These are phyloP conservation scores for Gossypium longicalyx DNA, from an alignment of 345 rosid genomes.

Conservation along the genomic window DNA sequence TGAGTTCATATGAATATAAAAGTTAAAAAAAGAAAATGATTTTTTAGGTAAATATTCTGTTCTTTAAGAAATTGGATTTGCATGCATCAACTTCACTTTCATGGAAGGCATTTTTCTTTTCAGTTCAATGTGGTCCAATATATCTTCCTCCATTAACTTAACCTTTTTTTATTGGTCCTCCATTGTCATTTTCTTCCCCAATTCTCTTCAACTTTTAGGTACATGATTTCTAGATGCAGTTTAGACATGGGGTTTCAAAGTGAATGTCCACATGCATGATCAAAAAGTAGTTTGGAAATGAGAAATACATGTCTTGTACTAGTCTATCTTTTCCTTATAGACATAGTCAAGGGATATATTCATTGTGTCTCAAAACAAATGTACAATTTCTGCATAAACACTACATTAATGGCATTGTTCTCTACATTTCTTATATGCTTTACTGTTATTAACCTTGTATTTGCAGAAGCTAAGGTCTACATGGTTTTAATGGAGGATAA, in stretches of 20 bases:
- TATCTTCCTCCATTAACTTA: neutral
- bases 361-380: neutral
- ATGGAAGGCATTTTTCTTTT: neutral
- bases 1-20: neutral
- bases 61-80: neutral
- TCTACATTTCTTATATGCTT: slow-evolving; percentile 14
- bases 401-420: slow-evolving; percentile 18
- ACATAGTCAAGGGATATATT: neutral
- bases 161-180: neutral
- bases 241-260: neutral
- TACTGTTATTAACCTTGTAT: neutral
- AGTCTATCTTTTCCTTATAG: neutral
- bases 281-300: slow-evolving; percentile 11
- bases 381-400: neutral
- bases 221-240: neutral
- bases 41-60: neutral
- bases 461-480: slow-evolving; percentile 30
- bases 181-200: neutral
- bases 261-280: slow-evolving; percentile 6
- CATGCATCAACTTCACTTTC: neutral
- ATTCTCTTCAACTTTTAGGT: neutral
- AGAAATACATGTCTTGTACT: neutral
- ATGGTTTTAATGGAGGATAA: slow-evolving; percentile 35
- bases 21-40: neutral
- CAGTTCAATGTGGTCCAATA: neutral